Evolutionary conservation across 345 rosid genomes (phyloP).

Genomic region (Jatropha curcas): DNA sequence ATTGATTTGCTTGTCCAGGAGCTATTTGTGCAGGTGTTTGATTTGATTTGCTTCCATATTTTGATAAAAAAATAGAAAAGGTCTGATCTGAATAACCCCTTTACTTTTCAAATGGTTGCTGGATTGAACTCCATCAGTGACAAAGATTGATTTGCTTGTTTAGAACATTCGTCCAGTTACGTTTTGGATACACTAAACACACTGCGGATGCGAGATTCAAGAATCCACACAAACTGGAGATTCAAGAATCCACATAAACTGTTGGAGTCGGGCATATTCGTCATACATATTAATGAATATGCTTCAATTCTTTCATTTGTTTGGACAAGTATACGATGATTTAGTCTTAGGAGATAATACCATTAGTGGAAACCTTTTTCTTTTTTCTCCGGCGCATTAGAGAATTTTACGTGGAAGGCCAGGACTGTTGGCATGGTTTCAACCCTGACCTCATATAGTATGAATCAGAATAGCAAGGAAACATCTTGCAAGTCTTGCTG

Average conservation of each 20-base stretch:
- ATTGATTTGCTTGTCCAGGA: background rate
- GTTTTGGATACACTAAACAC: background rate
- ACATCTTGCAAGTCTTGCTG: too few relatives aligned
- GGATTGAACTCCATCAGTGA: background rate
- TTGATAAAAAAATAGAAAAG: background rate
- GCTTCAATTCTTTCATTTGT: conserved; percentile 13
- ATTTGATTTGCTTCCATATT: background rate
- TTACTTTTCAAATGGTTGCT: background rate
- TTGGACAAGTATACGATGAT: too few relatives aligned
- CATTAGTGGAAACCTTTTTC: too few relatives aligned
- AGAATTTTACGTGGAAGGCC: too few relatives aligned
- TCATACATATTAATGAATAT: background rate
- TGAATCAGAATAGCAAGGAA: too few relatives aligned
- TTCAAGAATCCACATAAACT: background rate
- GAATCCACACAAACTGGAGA: background rate
- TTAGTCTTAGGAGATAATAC: too few relatives aligned
- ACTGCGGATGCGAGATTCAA: background rate
- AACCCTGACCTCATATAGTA: too few relatives aligned
- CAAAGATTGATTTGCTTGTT: background rate
- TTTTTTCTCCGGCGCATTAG: too few relatives aligned
- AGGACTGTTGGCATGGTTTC: too few relatives aligned
- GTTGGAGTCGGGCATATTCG: too few relatives aligned
- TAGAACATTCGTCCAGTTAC: background rate
- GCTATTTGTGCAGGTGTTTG: conserved; percentile 73
- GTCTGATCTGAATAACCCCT: background rate